Evolutionary conservation across 2,329 filamentous ascomycete genomes (phyloP).

Genomic region (Colletotrichum sp.): DNA sequence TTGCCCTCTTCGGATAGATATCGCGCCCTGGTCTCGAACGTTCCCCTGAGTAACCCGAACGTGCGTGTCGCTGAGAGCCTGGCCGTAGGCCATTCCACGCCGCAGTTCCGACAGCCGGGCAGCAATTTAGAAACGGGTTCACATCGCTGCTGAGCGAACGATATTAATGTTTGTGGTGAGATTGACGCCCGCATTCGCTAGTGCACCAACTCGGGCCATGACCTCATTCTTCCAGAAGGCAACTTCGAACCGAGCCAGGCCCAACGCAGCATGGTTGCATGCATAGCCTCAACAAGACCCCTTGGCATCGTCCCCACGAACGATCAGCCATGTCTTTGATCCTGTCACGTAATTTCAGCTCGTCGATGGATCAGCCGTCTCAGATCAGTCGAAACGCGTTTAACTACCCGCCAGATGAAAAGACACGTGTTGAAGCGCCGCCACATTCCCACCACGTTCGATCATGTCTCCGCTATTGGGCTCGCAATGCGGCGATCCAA

Average conservation of each 20-base stretch:
- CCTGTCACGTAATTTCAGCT: background rate
- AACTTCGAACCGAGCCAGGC: background rate
- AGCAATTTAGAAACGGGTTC: background rate
- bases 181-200: background rate
- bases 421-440: background rate
- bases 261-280: background rate
- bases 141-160: background rate
- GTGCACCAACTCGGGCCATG: background rate
- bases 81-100: background rate
- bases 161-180: background rate
- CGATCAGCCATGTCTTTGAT: background rate
- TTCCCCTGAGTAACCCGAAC: background rate
- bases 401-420: background rate
- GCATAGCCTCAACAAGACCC: background rate
- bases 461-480: background rate
- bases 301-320: background rate
- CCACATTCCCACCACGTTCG: background rate
- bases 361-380: slow-evolving; percentile 1
- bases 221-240: background rate
- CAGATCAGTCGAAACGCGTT: slow-evolving; percentile 5
- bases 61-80: background rate
- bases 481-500: background rate
- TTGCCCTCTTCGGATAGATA: background rate
- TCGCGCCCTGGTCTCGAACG: background rate
- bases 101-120: background rate